A percentile compares a stretch with the other conserved stretches of the same genome.
Evolutionary conservation across 352 stramenopile genomes (phyloP).

Genomic region (Globisporangium recalcitrans): DNA sequence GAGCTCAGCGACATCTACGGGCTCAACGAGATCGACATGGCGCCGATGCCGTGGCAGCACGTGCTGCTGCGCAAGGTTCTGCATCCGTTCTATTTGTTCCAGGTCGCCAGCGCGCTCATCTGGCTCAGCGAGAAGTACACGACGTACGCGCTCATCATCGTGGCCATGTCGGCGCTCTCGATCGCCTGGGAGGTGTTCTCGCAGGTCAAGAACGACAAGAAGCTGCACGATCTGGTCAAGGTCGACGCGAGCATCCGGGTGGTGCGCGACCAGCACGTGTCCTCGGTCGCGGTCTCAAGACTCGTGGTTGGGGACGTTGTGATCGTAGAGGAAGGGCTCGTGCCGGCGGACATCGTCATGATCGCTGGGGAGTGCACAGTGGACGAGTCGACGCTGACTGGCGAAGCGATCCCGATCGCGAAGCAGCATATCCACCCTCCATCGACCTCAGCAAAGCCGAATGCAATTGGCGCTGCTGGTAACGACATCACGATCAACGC

Average conservation of each 20-base stretch:
- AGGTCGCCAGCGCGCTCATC: slow-evolving; percentile 56
- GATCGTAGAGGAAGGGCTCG: slow-evolving; percentile 52
- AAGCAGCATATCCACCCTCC: slow-evolving; percentile 32
- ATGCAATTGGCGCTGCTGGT: not conserved
- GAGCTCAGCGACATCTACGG: slow-evolving; percentile 46
- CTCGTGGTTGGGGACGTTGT: slow-evolving; percentile 73
- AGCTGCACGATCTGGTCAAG: slow-evolving; percentile 53
- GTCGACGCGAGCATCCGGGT: slow-evolving; percentile 56
- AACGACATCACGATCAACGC: slow-evolving; percentile 24
- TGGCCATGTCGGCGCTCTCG: slow-evolving; percentile 56
- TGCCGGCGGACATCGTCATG: slow-evolving; percentile 60
- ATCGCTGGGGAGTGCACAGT: slow-evolving; percentile 59
- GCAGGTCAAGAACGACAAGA: slow-evolving; percentile 54
- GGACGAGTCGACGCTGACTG: slow-evolving; percentile 75
- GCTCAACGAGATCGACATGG: slow-evolving; percentile 50
- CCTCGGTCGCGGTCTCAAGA: slow-evolving; percentile 32
- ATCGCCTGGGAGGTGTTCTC: slow-evolving; percentile 68
- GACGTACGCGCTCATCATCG: slow-evolving; percentile 61
- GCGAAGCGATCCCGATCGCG: slow-evolving; percentile 74
- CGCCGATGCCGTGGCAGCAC: slow-evolving; percentile 33
- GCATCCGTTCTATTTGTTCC: slow-evolving; percentile 81
- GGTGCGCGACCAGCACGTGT: slow-evolving; percentile 43
- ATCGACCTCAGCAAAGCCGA: not conserved
- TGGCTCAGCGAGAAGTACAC: slow-evolving; percentile 68
- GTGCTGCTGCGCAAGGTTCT: slow-evolving; percentile 65